phyloP scores from a whole-genome alignment of 306 rosid species.

The Comarum palustre region DNA sequence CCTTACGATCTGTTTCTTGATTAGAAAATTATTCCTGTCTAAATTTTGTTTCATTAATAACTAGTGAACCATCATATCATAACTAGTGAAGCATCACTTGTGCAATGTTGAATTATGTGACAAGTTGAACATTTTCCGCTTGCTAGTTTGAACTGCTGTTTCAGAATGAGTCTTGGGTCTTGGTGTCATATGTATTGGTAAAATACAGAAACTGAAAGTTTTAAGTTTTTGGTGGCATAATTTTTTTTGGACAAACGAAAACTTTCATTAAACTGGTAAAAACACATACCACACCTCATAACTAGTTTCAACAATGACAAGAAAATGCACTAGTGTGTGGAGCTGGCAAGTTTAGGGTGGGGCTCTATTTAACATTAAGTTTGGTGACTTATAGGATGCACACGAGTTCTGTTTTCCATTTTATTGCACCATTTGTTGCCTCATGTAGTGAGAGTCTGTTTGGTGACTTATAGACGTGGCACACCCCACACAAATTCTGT shows the following conservation, averaged over 20 bases:
- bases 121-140: not conserved
- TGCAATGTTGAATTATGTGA: not conserved
- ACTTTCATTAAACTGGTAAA: not conserved
- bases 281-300: not conserved
- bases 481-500: too few species aligned
- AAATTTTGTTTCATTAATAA: conserved; percentile 18
- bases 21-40: conserved; percentile 8
- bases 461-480: too few species aligned
- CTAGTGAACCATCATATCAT: not conserved
- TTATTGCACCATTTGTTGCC: not conserved
- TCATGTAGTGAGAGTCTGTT: not conserved
- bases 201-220: not conserved
- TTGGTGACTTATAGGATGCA: not conserved
- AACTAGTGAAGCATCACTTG: not conserved
- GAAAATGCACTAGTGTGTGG: not conserved
- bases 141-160: not conserved
- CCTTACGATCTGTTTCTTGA: not conserved
- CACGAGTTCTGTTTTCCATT: not conserved
- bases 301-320: not conserved
- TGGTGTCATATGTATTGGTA: not conserved
- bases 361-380: not conserved
- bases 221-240: not conserved
- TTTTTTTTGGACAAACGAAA: not conserved
- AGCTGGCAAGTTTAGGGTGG: not conserved
- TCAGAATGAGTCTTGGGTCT: not conserved